Evolutionary conservation across 139 green algal species (phyloP), one percentile per base, ranked within the genome.

Genomic region (Haematococcus sp.): DNA sequence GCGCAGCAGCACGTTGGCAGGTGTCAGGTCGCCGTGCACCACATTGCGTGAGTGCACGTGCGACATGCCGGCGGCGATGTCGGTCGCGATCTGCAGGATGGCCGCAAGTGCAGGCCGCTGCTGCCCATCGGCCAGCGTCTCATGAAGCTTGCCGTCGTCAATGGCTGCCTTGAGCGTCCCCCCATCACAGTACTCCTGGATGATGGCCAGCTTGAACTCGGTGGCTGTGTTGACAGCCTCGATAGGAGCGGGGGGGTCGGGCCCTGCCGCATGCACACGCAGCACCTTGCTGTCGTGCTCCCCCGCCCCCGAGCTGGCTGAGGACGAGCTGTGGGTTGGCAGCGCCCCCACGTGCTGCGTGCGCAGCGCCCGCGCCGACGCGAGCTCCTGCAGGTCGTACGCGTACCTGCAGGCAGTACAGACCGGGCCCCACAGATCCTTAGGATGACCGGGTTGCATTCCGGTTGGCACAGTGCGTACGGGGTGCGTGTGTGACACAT

Each of bases 1-100:
- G 3, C 54, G 52, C 22, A 83, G 60, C 59, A 83, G 67, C 51
- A 83, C 76, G 68, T 83, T 83, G 59, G 67, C 67, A 23, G 77
- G 72, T 49, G 73, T 83, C 4, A 84, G 78, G 52, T 60, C 52
- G 9, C 52, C 52, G 20, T 60, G 52, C 11, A 60, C 52, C 52
- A 60, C 52, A 15, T n/a, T 60, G 52, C 52, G 52, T 4, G 20
- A 5, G 15, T 60, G 52, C 52, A 60, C 52, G 20, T 60, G 52
- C 52, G 52, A 25, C 52, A 60, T 60, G 15, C 52, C 52, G 4
- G 52, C 52, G 4, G 52, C 52, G 52, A 60, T 60, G 52, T 60
- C 52, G 9, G 52, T 60, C 4, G 52, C 52, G 4, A 60, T 4
- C 52, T 60, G 52, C 52, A 60, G 52, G 52, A 49, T 49, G 40